phyloP scores from a whole-genome alignment of 2,329 filamentous ascomycete species.

The Talaromyces funiculosus region DNA sequence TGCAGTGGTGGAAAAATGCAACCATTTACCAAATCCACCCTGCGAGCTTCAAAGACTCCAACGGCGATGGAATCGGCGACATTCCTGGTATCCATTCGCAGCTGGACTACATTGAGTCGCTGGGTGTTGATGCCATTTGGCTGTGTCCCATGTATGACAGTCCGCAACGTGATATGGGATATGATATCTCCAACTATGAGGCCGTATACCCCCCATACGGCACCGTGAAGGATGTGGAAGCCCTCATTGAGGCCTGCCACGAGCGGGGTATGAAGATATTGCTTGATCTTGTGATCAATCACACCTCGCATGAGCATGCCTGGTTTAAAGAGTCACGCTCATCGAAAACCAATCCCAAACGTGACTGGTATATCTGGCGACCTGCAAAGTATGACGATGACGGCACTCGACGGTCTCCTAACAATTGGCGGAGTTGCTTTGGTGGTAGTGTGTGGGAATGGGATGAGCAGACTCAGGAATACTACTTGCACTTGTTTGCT shows the following conservation, averaged over 20 bases:
- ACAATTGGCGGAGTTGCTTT: conserved; percentile 11
- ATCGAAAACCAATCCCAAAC: conserved; percentile 38
- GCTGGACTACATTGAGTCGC: conserved; percentile 26
- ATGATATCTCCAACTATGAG: conserved; percentile 53
- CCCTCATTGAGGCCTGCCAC: conserved; percentile 40
- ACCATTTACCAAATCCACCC: conserved; percentile 29
- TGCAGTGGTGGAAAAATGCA: conserved; percentile 36
- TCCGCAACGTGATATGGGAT: conserved; percentile 48
- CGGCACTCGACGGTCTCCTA: conserved; percentile 4
- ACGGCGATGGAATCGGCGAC: conserved; percentile 31
- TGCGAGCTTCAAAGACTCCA: conserved; percentile 31
- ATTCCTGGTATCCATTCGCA: conserved; percentile 26
- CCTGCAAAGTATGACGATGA: conserved; percentile 1
- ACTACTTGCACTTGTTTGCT: conserved; percentile 67
- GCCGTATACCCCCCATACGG: conserved; percentile 47
- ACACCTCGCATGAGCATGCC: conserved; percentile 27
- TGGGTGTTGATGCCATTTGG: conserved; percentile 30
- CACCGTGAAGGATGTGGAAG: conserved; percentile 42
- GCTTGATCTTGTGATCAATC: conserved; percentile 46
- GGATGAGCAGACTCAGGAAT: conserved; percentile 61
- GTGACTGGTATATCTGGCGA: conserved; percentile 23
- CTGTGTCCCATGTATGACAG: conserved; percentile 47
- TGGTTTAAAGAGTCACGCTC: conserved; percentile 12
- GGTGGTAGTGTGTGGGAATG: conserved; percentile 43
- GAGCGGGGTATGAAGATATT: conserved; percentile 45